Conservation (phyloP, 495 filamentous ascomycete genomes). For the Tuber borchii region DNA sequence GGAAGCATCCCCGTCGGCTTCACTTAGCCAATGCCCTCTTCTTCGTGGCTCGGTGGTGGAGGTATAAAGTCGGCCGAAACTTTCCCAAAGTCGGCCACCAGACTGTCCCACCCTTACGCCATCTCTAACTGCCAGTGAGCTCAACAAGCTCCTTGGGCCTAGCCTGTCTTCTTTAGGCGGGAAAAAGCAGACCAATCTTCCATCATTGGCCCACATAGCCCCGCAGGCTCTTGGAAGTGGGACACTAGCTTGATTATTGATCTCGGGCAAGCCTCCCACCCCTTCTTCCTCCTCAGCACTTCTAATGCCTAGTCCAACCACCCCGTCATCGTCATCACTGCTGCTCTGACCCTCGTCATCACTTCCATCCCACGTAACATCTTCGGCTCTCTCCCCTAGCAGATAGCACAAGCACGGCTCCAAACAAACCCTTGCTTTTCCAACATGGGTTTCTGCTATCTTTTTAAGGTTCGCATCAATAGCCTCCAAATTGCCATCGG, state of each 20-base stretch:
- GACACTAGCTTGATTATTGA: conserved; percentile 67
- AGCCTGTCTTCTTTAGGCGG: conserved; percentile 63
- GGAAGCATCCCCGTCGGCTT: conserved; percentile 50
- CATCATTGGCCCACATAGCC: conserved; percentile 68
- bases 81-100: conserved; percentile 59
- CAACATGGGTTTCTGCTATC: conserved; percentile 62
- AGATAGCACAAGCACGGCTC: conserved; percentile 77
- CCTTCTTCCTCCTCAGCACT: conserved; percentile 43
- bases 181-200: conserved; percentile 79
- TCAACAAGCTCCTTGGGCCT: conserved; percentile 47
- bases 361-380: conserved; percentile 47
- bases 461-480: conserved; percentile 61
- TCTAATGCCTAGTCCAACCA: conserved; percentile 47
- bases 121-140: conserved; percentile 55
- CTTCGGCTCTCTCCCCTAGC: conserved; percentile 60
- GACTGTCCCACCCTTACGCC: conserved; percentile 57
- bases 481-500: conserved; percentile 58
- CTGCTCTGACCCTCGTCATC: conserved; percentile 60
- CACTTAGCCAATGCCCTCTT: conserved; percentile 44
- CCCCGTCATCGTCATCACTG: conserved; percentile 77
- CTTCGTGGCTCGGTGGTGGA: conserved; percentile 48
- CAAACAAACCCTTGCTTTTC: conserved; percentile 66
- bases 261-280: conserved; percentile 47
- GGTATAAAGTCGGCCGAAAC: conserved; percentile 72
- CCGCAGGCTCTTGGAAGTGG: conserved; percentile 70